Evolutionary conservation across 2,329 filamentous ascomycete species (phyloP).

Genomic region (Exophiala dermatitidis): DNA sequence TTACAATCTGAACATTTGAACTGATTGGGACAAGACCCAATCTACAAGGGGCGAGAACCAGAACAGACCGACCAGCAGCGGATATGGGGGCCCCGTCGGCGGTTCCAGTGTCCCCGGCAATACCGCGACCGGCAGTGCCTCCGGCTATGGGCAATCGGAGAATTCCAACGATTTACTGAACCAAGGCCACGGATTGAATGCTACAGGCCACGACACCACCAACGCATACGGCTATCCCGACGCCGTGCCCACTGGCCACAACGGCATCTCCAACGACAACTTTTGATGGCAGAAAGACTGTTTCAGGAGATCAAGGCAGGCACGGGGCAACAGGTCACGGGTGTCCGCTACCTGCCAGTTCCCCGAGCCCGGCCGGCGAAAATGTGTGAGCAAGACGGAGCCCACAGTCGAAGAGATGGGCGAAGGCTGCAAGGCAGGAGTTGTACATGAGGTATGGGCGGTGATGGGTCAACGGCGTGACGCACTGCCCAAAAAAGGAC

Average conservation of each 20-base stretch:
- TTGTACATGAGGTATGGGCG: slow-evolving; percentile 7
- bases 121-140: slow-evolving; percentile 29
- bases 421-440: slow-evolving; percentile 1
- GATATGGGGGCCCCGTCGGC: slow-evolving; percentile 35
- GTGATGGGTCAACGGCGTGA: not conserved
- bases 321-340: slow-evolving; percentile 17
- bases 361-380: slow-evolving; percentile 22
- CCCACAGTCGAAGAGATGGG: not conserved
- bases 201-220: slow-evolving; percentile 39
- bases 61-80: slow-evolving; percentile 49
- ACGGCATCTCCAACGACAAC: slow-evolving; percentile 39
- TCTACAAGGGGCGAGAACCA: slow-evolving; percentile 64
- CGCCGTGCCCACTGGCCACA: slow-evolving; percentile 42
- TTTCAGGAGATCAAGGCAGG: slow-evolving; percentile 10
- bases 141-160: slow-evolving; percentile 37
- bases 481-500: not conserved
- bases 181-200: slow-evolving; percentile 35
- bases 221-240: slow-evolving; percentile 40
- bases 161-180: slow-evolving; percentile 41
- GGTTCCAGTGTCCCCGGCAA: slow-evolving; percentile 30
- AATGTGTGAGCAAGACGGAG: slow-evolving; percentile 4
- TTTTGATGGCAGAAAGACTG: slow-evolving; percentile 32
- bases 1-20: slow-evolving; percentile 43
- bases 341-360: slow-evolving; percentile 19
- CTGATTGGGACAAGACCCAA: slow-evolving; percentile 62